phyloP scores from a whole-genome alignment of 1,139 yeast genomes.

The Groenewaldozyma auringiensis region DNA sequence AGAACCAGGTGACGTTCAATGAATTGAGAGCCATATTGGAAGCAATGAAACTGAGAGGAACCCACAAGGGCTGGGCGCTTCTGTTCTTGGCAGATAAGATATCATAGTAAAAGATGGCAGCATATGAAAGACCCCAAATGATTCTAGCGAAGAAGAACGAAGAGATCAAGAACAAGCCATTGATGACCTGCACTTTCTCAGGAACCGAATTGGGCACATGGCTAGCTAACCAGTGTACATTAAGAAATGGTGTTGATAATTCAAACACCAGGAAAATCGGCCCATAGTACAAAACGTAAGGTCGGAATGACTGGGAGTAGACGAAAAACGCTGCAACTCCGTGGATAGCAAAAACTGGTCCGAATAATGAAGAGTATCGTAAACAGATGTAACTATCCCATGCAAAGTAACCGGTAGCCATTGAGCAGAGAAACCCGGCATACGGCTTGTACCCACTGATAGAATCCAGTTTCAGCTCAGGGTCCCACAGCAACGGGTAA shows the following conservation, averaged over 20 bases:
- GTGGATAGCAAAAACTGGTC: conserved; percentile 76
- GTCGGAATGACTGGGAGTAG: conserved; percentile 54
- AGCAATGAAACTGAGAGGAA: conserved; percentile 44
- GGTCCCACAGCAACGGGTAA: conserved; percentile 55
- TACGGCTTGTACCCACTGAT: conserved; percentile 68
- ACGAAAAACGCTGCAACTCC: conserved; percentile 78
- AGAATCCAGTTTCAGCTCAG: conserved; percentile 40
- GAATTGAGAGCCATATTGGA: conserved; percentile 61
- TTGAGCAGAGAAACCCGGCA: conserved; percentile 59
- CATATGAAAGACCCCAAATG: conserved; percentile 82
- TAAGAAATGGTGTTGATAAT: conserved; percentile 86
- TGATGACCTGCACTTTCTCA: conserved; percentile 46
- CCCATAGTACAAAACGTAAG: conserved; percentile 76
- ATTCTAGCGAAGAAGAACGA: conserved; percentile 75
- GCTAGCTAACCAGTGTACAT: conserved; percentile 83
- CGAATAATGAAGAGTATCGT: conserved; percentile 56
- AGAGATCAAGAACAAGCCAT: conserved; percentile 61
- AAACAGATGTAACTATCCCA: conserved; percentile 79
- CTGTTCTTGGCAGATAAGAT: conserved; percentile 13
- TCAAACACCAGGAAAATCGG: conserved; percentile 84
- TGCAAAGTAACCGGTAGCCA: conserved; percentile 80
- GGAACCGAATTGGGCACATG: conserved; percentile 56
- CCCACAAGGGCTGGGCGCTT: conserved; percentile 31
- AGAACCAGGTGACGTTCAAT: conserved; percentile 58
- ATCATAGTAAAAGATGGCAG: conserved; percentile 28